These are phyloP conservation scores for Fusarium floridanum DNA, from an alignment of 2,329 filamentous ascomycete species.

Conservation along the genomic window DNA sequence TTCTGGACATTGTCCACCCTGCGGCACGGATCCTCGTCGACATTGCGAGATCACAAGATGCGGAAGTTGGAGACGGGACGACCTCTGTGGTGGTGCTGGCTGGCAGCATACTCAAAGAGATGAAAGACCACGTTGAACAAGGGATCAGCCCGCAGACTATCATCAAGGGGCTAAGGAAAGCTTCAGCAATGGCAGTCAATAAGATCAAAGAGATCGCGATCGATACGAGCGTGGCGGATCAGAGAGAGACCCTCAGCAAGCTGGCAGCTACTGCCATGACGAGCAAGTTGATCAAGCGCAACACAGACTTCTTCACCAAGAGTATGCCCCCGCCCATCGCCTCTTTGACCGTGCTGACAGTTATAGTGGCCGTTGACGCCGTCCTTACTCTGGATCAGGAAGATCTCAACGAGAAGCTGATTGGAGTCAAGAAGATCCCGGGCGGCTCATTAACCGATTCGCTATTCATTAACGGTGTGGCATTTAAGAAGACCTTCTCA, in stretches of 20 bases:
- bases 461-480: conserved; percentile 96
- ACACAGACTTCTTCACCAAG: conserved; percentile 97
- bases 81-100: conserved; percentile 97
- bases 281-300: conserved; percentile 98
- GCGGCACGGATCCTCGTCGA: conserved; percentile 97
- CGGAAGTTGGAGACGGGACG: conserved; percentile 97
- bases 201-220: conserved; percentile 99
- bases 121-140: conserved; percentile 95
- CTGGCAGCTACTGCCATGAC: conserved; percentile 97
- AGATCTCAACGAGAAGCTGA: conserved; percentile 96
- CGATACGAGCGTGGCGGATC: conserved; percentile 83
- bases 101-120: conserved; percentile 97
- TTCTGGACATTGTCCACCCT: conserved; percentile 98
- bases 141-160: conserved; percentile 98
- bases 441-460: conserved; percentile 97
- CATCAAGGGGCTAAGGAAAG: conserved; percentile 92
- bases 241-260: conserved; percentile 88
- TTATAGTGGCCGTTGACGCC: conserved; percentile 93
- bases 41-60: conserved; percentile 98
- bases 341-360: conserved; percentile 45
- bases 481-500: conserved; percentile 99
- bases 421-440: conserved; percentile 98
- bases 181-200: conserved; percentile 92
- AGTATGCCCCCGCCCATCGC: conserved; percentile 68
- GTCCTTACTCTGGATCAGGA: conserved; percentile 96